phyloP scores from a whole-genome alignment of 352 stramenopile genomes.

The Pythium diclinum region DNA sequence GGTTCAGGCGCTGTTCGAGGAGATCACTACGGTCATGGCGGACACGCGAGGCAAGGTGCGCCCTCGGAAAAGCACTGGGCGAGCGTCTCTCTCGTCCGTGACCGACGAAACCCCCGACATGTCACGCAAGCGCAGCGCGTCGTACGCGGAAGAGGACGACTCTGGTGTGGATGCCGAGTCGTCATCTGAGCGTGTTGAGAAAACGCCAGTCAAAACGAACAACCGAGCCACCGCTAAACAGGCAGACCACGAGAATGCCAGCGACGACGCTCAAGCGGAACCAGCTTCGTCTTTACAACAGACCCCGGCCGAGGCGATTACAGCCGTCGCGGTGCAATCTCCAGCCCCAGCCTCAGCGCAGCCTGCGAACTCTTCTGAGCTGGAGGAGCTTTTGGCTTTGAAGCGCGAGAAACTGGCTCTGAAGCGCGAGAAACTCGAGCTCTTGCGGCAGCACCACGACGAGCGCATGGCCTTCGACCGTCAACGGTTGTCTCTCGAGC shows the following conservation, averaged over 20 bases:
- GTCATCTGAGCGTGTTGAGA: not conserved
- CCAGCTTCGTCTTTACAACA: not conserved
- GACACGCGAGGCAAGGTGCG: conserved; percentile 20
- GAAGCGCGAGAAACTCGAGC: conserved; percentile 40
- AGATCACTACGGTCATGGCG: conserved; percentile 25
- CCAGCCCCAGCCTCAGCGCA: conserved; percentile 7
- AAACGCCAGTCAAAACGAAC: not conserved
- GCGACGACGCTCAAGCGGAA: conserved; percentile 4
- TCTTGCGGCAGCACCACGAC: conserved; percentile 37
- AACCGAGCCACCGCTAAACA: not conserved
- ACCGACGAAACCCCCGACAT: conserved; percentile 6
- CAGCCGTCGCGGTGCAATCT: not conserved
- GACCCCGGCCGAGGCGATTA: not conserved
- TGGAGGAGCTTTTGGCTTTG: conserved; percentile 29
- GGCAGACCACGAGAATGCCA: conserved; percentile 1
- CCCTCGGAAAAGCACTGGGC: conserved; percentile 8
- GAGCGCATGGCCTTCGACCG: conserved; percentile 36
- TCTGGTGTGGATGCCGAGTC: conserved; percentile 8
- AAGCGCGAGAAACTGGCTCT: conserved; percentile 41
- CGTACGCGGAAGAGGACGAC: not conserved
- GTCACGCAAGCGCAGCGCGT: conserved; percentile 13
- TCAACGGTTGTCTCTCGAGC: conserved; percentile 27
- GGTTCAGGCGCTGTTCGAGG: conserved; percentile 28
- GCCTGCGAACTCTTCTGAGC: conserved; percentile 10
- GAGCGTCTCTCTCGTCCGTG: conserved; percentile 19